Conservation (phyloP, 768 basidiomycete genomes). For the Gautieria morchelliformis region DNA sequence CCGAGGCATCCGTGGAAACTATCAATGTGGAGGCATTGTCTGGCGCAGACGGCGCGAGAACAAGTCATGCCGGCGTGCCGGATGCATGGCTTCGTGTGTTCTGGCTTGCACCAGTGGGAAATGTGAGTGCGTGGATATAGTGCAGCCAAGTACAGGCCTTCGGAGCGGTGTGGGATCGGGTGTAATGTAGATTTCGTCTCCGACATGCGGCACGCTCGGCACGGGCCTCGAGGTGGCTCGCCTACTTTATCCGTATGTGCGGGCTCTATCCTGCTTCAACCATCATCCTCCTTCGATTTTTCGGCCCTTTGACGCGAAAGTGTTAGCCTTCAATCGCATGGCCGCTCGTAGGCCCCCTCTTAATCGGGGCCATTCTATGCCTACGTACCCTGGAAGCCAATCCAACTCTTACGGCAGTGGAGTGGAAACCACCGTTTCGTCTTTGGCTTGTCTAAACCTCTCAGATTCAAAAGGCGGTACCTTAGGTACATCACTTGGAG, state of each 20-base stretch:
- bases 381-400: conserved; percentile 1
- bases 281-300: background rate
- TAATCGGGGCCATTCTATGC: conserved; percentile 2
- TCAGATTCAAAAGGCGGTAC: background rate
- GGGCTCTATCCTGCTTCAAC: background rate
- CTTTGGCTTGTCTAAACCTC: conserved; percentile 6
- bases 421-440: conserved; percentile 2
- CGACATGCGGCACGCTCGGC: background rate
- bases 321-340: conserved; percentile 1
- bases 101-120: no score
- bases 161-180: no score
- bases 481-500: background rate
- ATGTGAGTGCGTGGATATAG: no score
- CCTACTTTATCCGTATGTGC: background rate
- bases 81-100: no score
- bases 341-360: conserved; percentile 3
- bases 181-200: background rate
- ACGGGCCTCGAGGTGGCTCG: background rate
- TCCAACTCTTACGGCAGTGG: background rate
- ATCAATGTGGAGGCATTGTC: no score
- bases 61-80: no score
- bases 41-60: no score
- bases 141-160: no score
- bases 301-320: background rate
- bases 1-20: no score